These are phyloP conservation scores for Gymnopilus dilepis DNA, from an alignment of 768 basidiomycete genomes.

Conservation along the genomic window DNA sequence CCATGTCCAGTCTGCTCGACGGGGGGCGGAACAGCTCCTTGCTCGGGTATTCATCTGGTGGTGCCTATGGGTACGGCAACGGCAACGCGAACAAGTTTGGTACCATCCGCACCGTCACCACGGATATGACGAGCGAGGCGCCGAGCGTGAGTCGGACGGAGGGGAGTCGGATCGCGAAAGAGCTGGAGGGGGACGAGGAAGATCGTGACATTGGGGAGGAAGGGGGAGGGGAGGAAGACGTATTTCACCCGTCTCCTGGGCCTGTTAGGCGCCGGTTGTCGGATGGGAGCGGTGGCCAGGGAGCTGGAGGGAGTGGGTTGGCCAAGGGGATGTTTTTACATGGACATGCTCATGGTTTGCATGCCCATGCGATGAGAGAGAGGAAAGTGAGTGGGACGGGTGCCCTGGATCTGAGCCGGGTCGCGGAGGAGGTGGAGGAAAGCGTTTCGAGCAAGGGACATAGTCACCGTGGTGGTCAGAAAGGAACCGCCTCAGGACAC, in stretches of 20 bases:
- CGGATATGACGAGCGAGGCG: constrained; percentile 78
- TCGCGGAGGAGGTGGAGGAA: constrained; percentile 75
- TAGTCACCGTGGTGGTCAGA: too few relatives aligned
- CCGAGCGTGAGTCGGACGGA: constrained; percentile 78
- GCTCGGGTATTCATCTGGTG: constrained; percentile 3
- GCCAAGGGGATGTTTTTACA: constrained; percentile 19
- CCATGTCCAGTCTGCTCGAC: constrained; percentile 70
- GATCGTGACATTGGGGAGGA: too few relatives aligned
- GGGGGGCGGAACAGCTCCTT: constrained; percentile 37
- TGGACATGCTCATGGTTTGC: constrained; percentile 8
- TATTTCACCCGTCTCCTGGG: constrained; percentile 8
- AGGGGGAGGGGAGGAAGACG: background rate
- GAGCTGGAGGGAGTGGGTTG: constrained; percentile 17
- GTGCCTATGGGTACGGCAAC: constrained; percentile 1
- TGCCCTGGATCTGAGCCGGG: constrained; percentile 64
- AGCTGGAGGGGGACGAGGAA: constrained; percentile 44
- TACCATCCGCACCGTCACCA: constrained; percentile 82
- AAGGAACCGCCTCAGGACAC: too few relatives aligned
- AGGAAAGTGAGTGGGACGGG: constrained; percentile 68
- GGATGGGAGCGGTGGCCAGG: constrained; percentile 16
- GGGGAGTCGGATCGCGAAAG: constrained; percentile 60
- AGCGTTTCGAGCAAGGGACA: constrained; percentile 45
- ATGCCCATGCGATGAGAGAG: constrained; percentile 42
- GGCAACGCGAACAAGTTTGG: constrained; percentile 61
- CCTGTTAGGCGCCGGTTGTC: constrained; percentile 28